Evolutionary conservation across 2,329 filamentous ascomycete species (phyloP).

Genomic region (Phaeomoniella chlamydospora): DNA sequence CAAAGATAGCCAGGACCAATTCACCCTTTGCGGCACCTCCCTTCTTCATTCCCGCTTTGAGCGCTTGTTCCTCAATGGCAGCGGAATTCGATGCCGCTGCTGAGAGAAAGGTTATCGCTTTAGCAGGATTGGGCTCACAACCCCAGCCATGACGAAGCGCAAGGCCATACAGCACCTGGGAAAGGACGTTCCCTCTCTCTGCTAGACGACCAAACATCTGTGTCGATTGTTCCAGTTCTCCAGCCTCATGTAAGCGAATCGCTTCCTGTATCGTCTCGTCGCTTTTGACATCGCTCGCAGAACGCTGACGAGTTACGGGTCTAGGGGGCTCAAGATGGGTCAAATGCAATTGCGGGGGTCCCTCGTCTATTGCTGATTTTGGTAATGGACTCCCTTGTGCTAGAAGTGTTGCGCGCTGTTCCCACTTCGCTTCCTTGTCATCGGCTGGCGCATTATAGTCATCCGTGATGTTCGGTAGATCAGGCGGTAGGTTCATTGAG

Average conservation of each 20-base stretch:
- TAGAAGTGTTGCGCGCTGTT: conserved; percentile 80
- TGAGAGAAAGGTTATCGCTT: conserved; percentile 72
- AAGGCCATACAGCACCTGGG: conserved; percentile 89
- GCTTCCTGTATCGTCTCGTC: conserved; percentile 73
- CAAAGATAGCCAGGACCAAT: conserved; percentile 89
- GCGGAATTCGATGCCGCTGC: conserved; percentile 84
- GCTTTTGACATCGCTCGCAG: conserved; percentile 13
- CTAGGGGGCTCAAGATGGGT: conserved; percentile 1
- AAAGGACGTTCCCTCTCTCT: conserved; percentile 77
- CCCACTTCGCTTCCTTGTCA: conserved; percentile 65
- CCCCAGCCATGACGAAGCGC: conserved; percentile 77
- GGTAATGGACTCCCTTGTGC: conserved; percentile 34
- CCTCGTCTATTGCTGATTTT: conserved; percentile 26
- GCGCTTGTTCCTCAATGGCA: conserved; percentile 68
- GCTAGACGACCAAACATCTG: conserved; percentile 71
- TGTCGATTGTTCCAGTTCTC: conserved; percentile 68
- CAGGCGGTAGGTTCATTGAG: conserved; percentile 61
- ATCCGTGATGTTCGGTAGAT: conserved; percentile 59
- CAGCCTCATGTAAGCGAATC: conserved; percentile 82
- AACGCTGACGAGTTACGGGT: conserved; percentile 5
- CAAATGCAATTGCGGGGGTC: conserved; percentile 18
- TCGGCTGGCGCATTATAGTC: conserved; percentile 31
- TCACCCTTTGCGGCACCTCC: conserved; percentile 93
- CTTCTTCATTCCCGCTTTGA: conserved; percentile 78
- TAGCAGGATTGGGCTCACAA: conserved; percentile 54